Base-by-base conservation (phyloP, 176 grass and related monocot genomes). In the Echinochloa phyllopogon region DNA sequence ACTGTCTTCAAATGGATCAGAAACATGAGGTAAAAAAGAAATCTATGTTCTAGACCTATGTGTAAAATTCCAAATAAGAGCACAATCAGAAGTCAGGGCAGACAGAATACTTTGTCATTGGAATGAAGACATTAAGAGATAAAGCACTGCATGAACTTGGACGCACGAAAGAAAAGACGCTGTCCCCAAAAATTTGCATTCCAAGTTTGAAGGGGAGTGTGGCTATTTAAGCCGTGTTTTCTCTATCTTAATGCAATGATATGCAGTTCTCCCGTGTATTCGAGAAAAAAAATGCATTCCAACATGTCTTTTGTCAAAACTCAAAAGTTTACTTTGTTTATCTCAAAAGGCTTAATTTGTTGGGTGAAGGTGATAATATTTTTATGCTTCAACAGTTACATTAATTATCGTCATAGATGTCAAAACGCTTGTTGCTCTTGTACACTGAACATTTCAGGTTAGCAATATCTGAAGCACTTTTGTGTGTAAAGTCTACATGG, bases 371-470 rank as follows among this genome's bases (percentile, higher is more conserved):
- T 50, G 17, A 21, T n/a, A 76, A 29, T 81, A 36, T 13, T 69
- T 37, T 18, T 21, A 63, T 64, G 72, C 37, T 60, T 75, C 75
- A 69, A 36, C n/a, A 61, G 60, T 24, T 76, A 43, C 76, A 61
- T 70, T 63, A 62, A 20, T 62, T 69, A 81, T 52, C 23, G 62
- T 52, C 33, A 15, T 51, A 36, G 3, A 62, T 62, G 43, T 41
- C 6, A 76, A 79, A 79, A 79, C 44, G 47, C 24, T 18, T 65
- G 47, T 47, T 74, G 12, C 43, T 64, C 74, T 65, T 65, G 65
- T 25, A 45, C 25, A 65, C 65, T 72, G 38, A 78, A 39, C 38
- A 47, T 72, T 52, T 88, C 65, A 63, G 58, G 5, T 88, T 79
- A 65, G 72, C 45, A 37, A 24, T 78, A 21, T 61, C 70, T 73